These are phyloP conservation scores for Xylaria sp. DNA, from an alignment of 2,329 filamentous ascomycete species.

Conservation along the genomic window DNA sequence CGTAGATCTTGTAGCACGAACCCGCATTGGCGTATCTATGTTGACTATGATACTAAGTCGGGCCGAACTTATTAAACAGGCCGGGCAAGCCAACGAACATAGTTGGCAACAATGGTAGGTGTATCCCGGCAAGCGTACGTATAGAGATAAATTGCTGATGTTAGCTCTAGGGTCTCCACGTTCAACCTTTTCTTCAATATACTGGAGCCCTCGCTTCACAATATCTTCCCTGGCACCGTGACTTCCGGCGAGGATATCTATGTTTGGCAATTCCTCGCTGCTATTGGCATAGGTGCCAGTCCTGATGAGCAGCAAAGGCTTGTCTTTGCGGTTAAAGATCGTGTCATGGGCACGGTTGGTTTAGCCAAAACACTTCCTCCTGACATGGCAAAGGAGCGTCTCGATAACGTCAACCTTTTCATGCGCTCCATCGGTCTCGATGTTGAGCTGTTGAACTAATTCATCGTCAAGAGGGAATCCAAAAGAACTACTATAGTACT, in stretches of 20 bases:
- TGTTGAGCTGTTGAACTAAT: slow-evolving; percentile 73
- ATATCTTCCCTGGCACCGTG: slow-evolving; percentile 91
- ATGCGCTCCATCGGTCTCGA: slow-evolving; percentile 99
- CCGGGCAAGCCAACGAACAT: slow-evolving; percentile 73
- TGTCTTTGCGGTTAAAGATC: slow-evolving; percentile 95
- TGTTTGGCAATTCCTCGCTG: slow-evolving; percentile 97
- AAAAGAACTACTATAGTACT: neutral
- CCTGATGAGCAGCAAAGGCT: slow-evolving; percentile 95
- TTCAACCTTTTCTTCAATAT: slow-evolving; percentile 90
- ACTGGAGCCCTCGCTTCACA: slow-evolving; percentile 82
- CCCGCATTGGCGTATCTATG: slow-evolving; percentile 87
- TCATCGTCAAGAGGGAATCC: neutral
- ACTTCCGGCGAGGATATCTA: slow-evolving; percentile 93
- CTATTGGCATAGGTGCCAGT: slow-evolving; percentile 91
- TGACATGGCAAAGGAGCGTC: slow-evolving; percentile 83
- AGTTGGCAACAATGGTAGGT: slow-evolving; percentile 83
- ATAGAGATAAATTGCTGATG: slow-evolving; percentile 22
- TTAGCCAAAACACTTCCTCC: slow-evolving; percentile 89
- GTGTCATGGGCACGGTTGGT: slow-evolving; percentile 93
- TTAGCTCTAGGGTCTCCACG: slow-evolving; percentile 68
- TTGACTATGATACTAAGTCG: slow-evolving; percentile 94
- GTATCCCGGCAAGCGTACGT: neutral
- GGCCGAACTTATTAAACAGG: slow-evolving; percentile 91
- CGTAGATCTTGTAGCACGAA: slow-evolving; percentile 83
- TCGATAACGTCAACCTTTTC: slow-evolving; percentile 95